Percentiles rank a stretch among this genome's conserved stretches.
phyloP scores from a whole-genome alignment of 768 basidiomycete species.

The Crepidotus variabilis region DNA sequence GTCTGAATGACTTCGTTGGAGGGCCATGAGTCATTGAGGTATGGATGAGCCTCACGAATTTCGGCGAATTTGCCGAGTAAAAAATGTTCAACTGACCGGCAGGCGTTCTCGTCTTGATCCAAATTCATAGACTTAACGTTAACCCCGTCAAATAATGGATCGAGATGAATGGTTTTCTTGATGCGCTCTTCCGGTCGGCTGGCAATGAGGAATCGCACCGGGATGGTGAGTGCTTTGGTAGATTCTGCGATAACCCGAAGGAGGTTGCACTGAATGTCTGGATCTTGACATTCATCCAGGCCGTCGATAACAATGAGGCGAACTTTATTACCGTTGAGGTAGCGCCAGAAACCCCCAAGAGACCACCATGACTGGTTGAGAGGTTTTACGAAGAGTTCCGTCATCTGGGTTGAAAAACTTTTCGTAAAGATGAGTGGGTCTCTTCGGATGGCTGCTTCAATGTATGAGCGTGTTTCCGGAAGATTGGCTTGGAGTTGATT shows the following conservation, averaged over 20 bases:
- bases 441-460: not conserved
- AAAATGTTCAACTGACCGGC: conserved; percentile 9
- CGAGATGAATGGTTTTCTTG: conserved; percentile 6
- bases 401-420: not conserved
- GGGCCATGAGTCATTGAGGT: not conserved
- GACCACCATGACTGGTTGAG: no score
- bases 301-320: conserved; percentile 16
- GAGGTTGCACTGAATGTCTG: conserved; percentile 5
- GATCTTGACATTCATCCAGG: conserved; percentile 13
- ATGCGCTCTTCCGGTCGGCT: conserved; percentile 16
- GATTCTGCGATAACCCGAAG: conserved; percentile 1
- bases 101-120: conserved; percentile 5
- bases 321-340: not conserved
- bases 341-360: no score
- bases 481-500: not conserved
- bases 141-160: not conserved
- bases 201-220: conserved; percentile 12
- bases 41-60: not conserved
- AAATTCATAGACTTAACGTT: conserved; percentile 4
- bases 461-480: not conserved
- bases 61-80: conserved; percentile 8
- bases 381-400: not conserved
- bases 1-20: not conserved
- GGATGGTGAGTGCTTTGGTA: not conserved
- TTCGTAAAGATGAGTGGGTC: not conserved